Evolutionary conservation across 495 filamentous ascomycete species (phyloP), one percentile per base, ranked within the genome.

Genomic region (Hamigera avellanea): DNA sequence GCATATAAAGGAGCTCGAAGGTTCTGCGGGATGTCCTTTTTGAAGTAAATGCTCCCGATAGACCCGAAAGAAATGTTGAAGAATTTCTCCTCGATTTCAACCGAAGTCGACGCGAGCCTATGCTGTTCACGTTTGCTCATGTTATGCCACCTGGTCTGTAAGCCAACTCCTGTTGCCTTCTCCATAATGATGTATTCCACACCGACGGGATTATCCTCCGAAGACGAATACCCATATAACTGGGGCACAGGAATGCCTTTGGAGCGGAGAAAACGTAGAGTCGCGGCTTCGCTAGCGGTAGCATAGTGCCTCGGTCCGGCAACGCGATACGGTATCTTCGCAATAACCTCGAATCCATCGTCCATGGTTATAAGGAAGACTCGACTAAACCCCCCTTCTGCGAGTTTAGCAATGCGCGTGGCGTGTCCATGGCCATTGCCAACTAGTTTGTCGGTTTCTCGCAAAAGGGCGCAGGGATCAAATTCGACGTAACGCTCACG

Each of bases 261-360:
- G 14, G 41, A 34, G 9, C n/a, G 39, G 14, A 55, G 46, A 36
- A 43, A 59, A 9, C 43, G 39, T 26, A 61, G 36, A 9, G 55
- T 61, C 1, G 55, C 57, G 8, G 49, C 57, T 41, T 61, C 57
- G 40, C 57, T 61, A n/a, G 55, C 50, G 4, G 45, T 43, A 10
- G 42, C 36, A 19, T 42, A 33, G 19, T 41, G 32, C 33, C 42
- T 50, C 8, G 52, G 54, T 10, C 29, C 40, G 2, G 45, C 42
- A 8, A 36, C 25, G 8, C 23, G 29, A 36, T 49, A 51, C 3
- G 50, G 53, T 6, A 54, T 33, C 18, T 45, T 36, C 29, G 46
- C 49, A 36, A 53, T 37, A 15, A 51, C 26, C 29, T 37, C 13
- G 17, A 29, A 36, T 8, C 41, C 44, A 35, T 53, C 44, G 12